Conservation (phyloP, 805 yeast species). For the Yueomyces sp. region DNA sequence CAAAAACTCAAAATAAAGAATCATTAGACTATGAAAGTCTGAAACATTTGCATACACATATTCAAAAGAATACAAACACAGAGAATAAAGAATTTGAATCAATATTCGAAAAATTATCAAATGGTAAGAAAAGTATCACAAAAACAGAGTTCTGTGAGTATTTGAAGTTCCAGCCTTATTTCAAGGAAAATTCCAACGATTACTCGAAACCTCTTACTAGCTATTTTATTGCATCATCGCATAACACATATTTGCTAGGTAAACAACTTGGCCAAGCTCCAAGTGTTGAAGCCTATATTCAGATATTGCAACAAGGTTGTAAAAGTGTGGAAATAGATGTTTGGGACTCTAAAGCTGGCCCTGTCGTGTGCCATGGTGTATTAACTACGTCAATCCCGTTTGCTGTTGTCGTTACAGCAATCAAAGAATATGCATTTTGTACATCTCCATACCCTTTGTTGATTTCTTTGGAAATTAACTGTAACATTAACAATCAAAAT, state of each 20-base stretch:
- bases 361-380: constrained; percentile 86
- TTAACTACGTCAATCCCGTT: constrained; percentile 66
- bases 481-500: constrained; percentile 56
- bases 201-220: constrained; percentile 61
- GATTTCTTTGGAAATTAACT: constrained; percentile 74
- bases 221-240: constrained; percentile 85
- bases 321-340: constrained; percentile 90
- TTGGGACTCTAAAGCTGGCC: constrained; percentile 80
- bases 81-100: constrained; percentile 4
- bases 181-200: constrained; percentile 21
- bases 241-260: constrained; percentile 83
- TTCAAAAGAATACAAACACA: too few relatives aligned
- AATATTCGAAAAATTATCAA: constrained; percentile 25
- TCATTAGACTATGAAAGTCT: constrained; percentile 24
- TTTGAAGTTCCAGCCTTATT: constrained; percentile 21
- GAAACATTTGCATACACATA: too few relatives aligned
- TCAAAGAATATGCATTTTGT: constrained; percentile 80
- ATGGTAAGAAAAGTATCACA: constrained; percentile 5
- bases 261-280: constrained; percentile 79
- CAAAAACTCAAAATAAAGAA: constrained; percentile 13
- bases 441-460: constrained; percentile 77
- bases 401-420: constrained; percentile 52
- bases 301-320: constrained; percentile 83
- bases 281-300: constrained; percentile 79
- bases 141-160: constrained; percentile 18